Evolutionary conservation across 169 alveolate species (phyloP).

Genomic region (Cryptosporidium bovis): DNA sequence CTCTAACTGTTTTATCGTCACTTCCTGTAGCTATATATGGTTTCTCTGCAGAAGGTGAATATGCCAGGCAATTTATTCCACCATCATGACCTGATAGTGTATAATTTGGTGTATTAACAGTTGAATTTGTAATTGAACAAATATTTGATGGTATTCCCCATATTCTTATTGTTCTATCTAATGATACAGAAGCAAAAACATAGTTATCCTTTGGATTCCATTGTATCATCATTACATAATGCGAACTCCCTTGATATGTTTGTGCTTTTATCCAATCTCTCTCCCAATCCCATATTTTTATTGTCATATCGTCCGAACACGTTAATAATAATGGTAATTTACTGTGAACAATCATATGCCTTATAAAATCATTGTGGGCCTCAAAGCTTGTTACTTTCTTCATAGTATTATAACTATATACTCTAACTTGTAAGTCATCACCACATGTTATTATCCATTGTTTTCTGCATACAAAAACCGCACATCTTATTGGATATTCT

Average conservation of each 20-base stretch:
- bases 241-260: constrained; percentile 96
- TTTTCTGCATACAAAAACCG: constrained; percentile 94
- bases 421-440: constrained; percentile 93
- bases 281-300: constrained; percentile 97
- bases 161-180: constrained; percentile 94
- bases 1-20: constrained; percentile 95
- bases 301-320: constrained; percentile 97
- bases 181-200: constrained; percentile 95
- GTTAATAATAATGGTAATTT: constrained; percentile 93
- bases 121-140: constrained; percentile 34
- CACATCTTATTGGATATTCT: constrained; percentile 93
- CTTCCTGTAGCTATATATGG: constrained; percentile 96
- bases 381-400: constrained; percentile 93
- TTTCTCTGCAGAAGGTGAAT: constrained; percentile 88
- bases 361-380: constrained; percentile 98
- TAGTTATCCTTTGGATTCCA: constrained; percentile 97
- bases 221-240: constrained; percentile 97
- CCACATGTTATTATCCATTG: constrained; percentile 94
- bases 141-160: constrained; percentile 88
- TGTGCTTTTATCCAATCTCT: constrained; percentile 91
- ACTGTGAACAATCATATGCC: constrained; percentile 97
- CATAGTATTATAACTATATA: constrained; percentile 95
- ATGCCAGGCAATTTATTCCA: constrained; percentile 97
- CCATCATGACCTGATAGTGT: constrained; percentile 96
- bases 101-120: constrained; percentile 91